Conservation (phyloP, 2,329 filamentous ascomycete genomes). For the Nothophaeocryptopus gaeumannii region DNA sequence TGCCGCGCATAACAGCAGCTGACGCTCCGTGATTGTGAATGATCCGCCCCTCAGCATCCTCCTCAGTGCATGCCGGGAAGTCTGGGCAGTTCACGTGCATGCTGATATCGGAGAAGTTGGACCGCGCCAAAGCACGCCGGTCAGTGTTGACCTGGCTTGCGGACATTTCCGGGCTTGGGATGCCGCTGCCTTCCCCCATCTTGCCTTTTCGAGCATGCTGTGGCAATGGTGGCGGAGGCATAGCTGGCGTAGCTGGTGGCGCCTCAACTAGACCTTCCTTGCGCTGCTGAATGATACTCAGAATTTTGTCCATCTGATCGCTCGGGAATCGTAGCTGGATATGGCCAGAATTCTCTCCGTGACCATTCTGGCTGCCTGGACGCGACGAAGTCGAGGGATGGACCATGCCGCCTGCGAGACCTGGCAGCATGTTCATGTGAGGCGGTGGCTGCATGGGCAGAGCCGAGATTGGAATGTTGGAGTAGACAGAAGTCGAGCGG, state of each 20-base stretch:
- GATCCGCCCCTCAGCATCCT: constrained; percentile 27
- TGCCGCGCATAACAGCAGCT: constrained; percentile 24
- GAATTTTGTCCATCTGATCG: constrained; percentile 30
- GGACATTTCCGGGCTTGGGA: constrained; percentile 1
- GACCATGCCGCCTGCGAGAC: too few species aligned
- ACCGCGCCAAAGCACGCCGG: constrained; percentile 22
- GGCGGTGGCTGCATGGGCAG: too few species aligned
- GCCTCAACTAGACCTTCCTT: not conserved
- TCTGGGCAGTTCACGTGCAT: constrained; percentile 34
- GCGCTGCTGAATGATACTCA: constrained; percentile 20
- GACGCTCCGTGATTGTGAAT: constrained; percentile 20
- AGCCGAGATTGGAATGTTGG: constrained; percentile 15
- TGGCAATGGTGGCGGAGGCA: constrained; percentile 31
- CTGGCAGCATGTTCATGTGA: too few species aligned
- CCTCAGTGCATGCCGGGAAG: constrained; percentile 31
- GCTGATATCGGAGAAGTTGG: constrained; percentile 32
- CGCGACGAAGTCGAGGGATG: too few species aligned
- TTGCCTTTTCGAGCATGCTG: constrained; percentile 12
- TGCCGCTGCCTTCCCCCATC: not conserved
- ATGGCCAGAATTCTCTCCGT: not conserved
- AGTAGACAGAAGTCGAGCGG: constrained; percentile 25
- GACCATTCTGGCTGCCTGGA: too few species aligned
- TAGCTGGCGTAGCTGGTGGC: constrained; percentile 8
- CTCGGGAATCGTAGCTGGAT: constrained; percentile 27
- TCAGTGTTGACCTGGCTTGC: constrained; percentile 7